These are phyloP conservation scores for Gossypium davidsonii DNA, from an alignment of 441 rosid genomes.

Conservation along the genomic window DNA sequence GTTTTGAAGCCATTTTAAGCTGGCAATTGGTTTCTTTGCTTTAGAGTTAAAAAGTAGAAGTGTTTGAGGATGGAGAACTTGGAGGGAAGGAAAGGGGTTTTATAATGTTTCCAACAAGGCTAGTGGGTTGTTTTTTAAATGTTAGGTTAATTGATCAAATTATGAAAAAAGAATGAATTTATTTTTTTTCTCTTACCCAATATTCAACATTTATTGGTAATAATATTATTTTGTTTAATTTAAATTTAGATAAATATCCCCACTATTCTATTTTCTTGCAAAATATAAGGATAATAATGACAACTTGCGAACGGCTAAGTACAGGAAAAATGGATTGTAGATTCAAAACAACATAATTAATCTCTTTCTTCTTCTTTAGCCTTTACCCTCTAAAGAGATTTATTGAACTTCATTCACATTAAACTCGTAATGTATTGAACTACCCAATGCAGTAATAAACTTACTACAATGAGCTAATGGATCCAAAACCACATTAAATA, in stretches of 20 bases:
- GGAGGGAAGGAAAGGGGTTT: conserved; percentile 24
- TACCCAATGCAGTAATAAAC: neutral
- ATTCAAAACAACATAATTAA: neutral
- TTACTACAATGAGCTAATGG: neutral
- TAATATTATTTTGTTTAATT: neutral
- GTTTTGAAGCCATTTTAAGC: conserved; percentile 50
- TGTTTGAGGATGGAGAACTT: conserved; percentile 20
- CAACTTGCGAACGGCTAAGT: neutral
- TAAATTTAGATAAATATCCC: neutral
- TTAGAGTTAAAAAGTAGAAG: neutral
- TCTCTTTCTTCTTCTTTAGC: neutral
- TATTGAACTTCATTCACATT: neutral
- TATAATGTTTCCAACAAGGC: conserved; percentile 33
- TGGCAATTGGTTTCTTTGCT: neutral
- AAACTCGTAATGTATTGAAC: neutral
- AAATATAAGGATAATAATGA: neutral
- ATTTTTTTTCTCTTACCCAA: too few species aligned
- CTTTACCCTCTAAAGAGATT: neutral
- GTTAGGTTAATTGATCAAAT: neutral
- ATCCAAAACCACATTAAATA: neutral
- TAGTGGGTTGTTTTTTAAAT: conserved; percentile 5
- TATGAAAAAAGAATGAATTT: neutral
- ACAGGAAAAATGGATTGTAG: neutral
- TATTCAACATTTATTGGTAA: too few species aligned
- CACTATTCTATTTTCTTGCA: neutral